Conservation (phyloP, 306 rosid species). For the Luffa aegyptiaca region DNA sequence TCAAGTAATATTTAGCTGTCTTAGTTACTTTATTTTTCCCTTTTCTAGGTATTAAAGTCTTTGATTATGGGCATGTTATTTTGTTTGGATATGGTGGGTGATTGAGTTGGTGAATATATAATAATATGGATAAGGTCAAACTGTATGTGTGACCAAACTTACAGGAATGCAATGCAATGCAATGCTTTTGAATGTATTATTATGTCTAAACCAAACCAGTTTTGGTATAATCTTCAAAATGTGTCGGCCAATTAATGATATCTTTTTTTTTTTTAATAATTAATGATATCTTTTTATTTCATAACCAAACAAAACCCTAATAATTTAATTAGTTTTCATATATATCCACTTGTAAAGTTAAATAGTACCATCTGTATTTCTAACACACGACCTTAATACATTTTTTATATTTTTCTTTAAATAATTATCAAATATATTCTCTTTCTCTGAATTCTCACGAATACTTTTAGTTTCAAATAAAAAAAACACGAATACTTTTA, state of each 20-base stretch:
- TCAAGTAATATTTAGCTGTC: neutral
- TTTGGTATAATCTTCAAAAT: neutral
- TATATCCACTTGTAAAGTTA: neutral
- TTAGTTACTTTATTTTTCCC: neutral
- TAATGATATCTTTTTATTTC: neutral
- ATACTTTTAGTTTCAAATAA: too few relatives aligned
- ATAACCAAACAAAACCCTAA: neutral
- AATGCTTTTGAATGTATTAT: neutral
- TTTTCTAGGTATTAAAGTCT: neutral
- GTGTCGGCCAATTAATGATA: slow-evolving; percentile 2
- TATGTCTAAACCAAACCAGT: neutral
- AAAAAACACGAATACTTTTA: too few relatives aligned
- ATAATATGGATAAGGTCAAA: neutral
- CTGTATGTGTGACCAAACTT: neutral
- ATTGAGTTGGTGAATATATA: slow-evolving; percentile 5
- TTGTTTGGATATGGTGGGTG: neutral
- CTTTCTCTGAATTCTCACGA: neutral
- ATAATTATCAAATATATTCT: neutral
- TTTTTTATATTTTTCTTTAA: neutral
- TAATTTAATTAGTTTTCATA: neutral
- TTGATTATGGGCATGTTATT: neutral
- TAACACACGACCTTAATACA: neutral
- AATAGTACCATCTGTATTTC: neutral
- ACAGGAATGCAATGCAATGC: neutral
- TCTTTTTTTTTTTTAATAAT: too few relatives aligned